Evolutionary conservation across 495 filamentous ascomycete species (phyloP), one percentile per base, ranked within the genome.

Genomic region (Lasiosphaeria ovina): DNA sequence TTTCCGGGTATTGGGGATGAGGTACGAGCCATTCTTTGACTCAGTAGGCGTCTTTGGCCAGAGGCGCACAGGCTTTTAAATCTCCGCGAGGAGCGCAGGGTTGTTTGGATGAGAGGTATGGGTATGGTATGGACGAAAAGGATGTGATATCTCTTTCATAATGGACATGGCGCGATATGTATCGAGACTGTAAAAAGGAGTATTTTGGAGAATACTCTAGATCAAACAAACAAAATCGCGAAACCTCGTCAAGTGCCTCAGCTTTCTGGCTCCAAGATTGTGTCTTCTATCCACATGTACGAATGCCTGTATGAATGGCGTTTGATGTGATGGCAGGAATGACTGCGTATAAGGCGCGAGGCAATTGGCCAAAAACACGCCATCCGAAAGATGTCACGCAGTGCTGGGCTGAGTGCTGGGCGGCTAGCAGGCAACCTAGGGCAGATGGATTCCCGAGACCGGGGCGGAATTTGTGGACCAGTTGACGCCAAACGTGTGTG

Each of bases 1-100:
- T 49, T 50, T 57, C 35, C 35, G 45, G 45, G 45, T 48, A 48
- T 17, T 42, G 52, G 42, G 53, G 53, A 51, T 4, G 12, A 34
- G 51, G 33, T 24, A 24, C 24, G 24, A 24, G 24, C 24, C 24
- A 24, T 24, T 24, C 24, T 24, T 2, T 24, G 24, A 24, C 24
- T 24, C 24, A 24, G 24, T 24, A 24, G 24, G 24, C 24, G 24
- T 24, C 24, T 24, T 24, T 24, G 24, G 2, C 24, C 24, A 24
- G 24, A 24, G 24, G 24, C 24, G 24, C 24, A 24, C 24, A 2
- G 24, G 24, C 24, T 24, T 24, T 24, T 24, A 24, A 24, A 24
- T 24, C 24, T 24, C 24, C 8, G 44, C 44, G 11, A 47, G 44
- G 44, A 47, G 7, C 11, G 12, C 44, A n/a, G 12, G 11, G 16